Percentiles rank a stretch among this genome's conserved stretches.
Conservation (phyloP, 1,139 yeast genomes). For the Debaryomycetaceae sp. region DNA sequence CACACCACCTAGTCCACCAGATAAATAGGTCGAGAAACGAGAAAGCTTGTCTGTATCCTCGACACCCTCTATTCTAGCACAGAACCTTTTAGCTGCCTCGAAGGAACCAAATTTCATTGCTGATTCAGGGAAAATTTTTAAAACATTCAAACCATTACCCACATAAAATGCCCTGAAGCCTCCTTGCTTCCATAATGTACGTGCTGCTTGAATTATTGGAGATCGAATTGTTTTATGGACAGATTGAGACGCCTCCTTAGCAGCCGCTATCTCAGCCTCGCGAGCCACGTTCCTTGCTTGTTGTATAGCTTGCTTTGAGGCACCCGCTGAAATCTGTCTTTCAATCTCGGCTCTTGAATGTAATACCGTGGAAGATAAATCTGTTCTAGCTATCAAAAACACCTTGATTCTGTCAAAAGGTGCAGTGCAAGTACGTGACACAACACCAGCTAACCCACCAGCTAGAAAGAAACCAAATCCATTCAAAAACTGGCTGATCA, state of each 20-base stretch:
- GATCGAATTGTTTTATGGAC: conserved; percentile 49
- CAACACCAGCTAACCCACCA: conserved; percentile 94
- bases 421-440: conserved; percentile 96
- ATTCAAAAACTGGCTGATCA: conserved; percentile 71
- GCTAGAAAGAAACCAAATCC: conserved; percentile 90
- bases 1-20: conserved; percentile 97
- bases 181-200: conserved; percentile 81
- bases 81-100: conserved; percentile 75
- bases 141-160: conserved; percentile 90
- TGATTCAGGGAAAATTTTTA: conserved; percentile 94
- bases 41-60: conserved; percentile 71
- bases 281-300: conserved; percentile 30
- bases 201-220: conserved; percentile 75
- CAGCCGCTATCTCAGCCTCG: conserved; percentile 21
- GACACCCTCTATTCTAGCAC: conserved; percentile 77
- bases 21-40: conserved; percentile 72
- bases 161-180: conserved; percentile 86
- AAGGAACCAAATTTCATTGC: conserved; percentile 97
- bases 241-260: conserved; percentile 18
- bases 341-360: conserved; percentile 54
- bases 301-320: conserved; percentile 34
- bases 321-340: conserved; percentile 35
- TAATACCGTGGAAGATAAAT: conserved; percentile 63
- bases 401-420: conserved; percentile 95
- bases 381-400: conserved; percentile 88